Percentiles rank a stretch among this genome's conserved stretches.
phyloP scores from a whole-genome alignment of 129 eudicot species.

The Tanacetum coccineum region DNA sequence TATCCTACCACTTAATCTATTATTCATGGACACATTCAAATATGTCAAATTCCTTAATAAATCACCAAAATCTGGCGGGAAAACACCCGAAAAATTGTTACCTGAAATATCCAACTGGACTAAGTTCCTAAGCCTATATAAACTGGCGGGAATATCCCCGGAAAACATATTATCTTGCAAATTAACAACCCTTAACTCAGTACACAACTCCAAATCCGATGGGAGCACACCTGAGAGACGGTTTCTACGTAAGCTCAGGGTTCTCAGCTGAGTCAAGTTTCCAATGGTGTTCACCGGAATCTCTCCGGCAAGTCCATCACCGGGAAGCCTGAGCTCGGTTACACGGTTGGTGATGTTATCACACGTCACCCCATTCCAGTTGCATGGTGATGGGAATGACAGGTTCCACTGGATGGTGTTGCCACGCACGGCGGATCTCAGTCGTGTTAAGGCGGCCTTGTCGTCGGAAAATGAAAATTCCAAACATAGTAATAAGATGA shows the following conservation, averaged over 20 bases:
- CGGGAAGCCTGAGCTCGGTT: constrained; percentile 60
- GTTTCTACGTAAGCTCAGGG: constrained; percentile 64
- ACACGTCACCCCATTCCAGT: constrained; percentile 61
- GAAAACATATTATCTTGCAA: constrained; percentile 54
- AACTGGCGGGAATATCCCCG: constrained; percentile 42
- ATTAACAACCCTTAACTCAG: constrained; percentile 38
- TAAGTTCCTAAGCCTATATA: constrained; percentile 39
- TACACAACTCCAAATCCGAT: constrained; percentile 32
- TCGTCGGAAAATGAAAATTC: constrained; percentile 31
- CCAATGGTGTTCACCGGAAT: constrained; percentile 48
- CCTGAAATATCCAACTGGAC: constrained; percentile 43
- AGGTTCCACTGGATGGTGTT: constrained; percentile 52
- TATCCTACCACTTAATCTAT: constrained; percentile 45
- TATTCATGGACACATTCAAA: constrained; percentile 64
- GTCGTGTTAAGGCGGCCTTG: constrained; percentile 40
- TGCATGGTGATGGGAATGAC: constrained; percentile 44
- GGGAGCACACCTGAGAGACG: constrained; percentile 57
- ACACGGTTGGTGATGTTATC: constrained; percentile 43
- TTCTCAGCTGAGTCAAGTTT: constrained; percentile 43
- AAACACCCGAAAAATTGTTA: constrained; percentile 52
- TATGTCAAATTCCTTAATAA: constrained; percentile 45
- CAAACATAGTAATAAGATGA: constrained; percentile 16
- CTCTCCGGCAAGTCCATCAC: constrained; percentile 48
- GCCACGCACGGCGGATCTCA: constrained; percentile 55
- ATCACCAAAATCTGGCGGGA: constrained; percentile 36